Base-by-base conservation (phyloP, 2,329 filamentous ascomycete genomes). In the Colletotrichum navitas region DNA sequence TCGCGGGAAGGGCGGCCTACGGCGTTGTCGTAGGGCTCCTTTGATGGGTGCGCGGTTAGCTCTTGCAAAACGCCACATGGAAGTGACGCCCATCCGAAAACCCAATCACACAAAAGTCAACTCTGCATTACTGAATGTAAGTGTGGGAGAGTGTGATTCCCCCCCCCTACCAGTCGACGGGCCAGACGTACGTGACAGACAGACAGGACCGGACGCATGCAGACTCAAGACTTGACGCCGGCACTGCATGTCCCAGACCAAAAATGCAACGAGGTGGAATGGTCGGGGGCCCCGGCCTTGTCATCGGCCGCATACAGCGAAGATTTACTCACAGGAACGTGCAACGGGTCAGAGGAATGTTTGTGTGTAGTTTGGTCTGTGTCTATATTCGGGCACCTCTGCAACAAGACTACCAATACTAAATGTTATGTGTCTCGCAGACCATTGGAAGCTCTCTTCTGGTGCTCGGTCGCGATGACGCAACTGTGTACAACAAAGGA, bases 211-310 rank as follows among this genome's bases (percentile, higher is more conserved):
- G 29, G 32, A n/a, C 52, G 32, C 52, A 55, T 55, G 52, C 52
- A 32, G 32, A 4, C 52, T 8, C 26, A 21, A 55, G 14, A 55
- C 10, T 34, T 18, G 10, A 12, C 18, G 21, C 18, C 52, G 52
- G 52, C 32, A 32, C 29, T 55, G 52, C 21, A 55, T 55, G 52
- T 36, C 29, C 52, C 52, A 34, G 34, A n/a, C 32, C 52, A 34
- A n/a, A 24, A 45, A n/a, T n/a, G 6, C 5, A 7, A 18, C 29
- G 21, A 55, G 32, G 6, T 55, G 52, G 5, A 24, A 24, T 45
- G 21, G 21, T 36, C 21, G 36, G 29, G 4, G 11, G 32, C 21
- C 43, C 18, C 52, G 11, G 32, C 32, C 10, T 24, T 3, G 18
- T 14, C 32, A 7, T n/a, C 18, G 32, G 29, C 52, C 52, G 52